phyloP scores from a whole-genome alignment of 176 grass and related monocot genomes.

The Oryza punctata region DNA sequence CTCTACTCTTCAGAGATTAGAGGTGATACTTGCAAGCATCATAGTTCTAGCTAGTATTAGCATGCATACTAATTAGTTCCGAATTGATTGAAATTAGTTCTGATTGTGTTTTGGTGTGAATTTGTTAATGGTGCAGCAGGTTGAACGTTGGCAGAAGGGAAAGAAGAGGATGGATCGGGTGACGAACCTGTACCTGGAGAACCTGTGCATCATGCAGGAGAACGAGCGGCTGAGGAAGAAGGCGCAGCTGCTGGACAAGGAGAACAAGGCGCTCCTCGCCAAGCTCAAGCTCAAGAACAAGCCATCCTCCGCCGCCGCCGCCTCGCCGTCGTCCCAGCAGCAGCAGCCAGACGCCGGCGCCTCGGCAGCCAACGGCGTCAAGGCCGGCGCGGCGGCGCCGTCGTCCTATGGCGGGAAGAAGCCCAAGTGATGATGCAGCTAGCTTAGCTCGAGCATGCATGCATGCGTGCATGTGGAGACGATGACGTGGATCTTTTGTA shows the following conservation, averaged over 20 bases:
- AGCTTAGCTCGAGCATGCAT: neutral
- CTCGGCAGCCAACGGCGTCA: neutral
- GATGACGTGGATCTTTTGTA: neutral
- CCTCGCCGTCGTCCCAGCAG: neutral
- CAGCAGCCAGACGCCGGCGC: neutral
- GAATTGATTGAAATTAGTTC: neutral
- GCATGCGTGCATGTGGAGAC: neutral
- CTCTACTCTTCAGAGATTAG: neutral
- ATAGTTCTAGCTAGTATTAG: neutral
- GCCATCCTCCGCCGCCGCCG: neutral
- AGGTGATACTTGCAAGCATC: neutral
- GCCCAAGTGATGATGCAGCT: conserved; percentile 26
- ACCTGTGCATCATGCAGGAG: conserved; percentile 64
- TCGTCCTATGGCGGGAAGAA: conserved; percentile 15
- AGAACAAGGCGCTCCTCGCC: conserved; percentile 63
- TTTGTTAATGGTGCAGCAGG: neutral
- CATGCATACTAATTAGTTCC: neutral
- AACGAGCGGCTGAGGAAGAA: conserved; percentile 70
- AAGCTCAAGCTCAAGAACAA: conserved; percentile 41
- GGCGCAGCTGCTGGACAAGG: conserved; percentile 55
- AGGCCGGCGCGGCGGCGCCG: neutral
- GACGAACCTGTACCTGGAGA: conserved; percentile 58
- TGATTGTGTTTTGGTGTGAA: neutral
- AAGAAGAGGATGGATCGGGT: conserved; percentile 39
- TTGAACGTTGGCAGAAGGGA: too few relatives aligned